These are phyloP conservation scores for Phytophthora multivora DNA, from an alignment of 352 stramenopile species.

Conservation along the genomic window DNA sequence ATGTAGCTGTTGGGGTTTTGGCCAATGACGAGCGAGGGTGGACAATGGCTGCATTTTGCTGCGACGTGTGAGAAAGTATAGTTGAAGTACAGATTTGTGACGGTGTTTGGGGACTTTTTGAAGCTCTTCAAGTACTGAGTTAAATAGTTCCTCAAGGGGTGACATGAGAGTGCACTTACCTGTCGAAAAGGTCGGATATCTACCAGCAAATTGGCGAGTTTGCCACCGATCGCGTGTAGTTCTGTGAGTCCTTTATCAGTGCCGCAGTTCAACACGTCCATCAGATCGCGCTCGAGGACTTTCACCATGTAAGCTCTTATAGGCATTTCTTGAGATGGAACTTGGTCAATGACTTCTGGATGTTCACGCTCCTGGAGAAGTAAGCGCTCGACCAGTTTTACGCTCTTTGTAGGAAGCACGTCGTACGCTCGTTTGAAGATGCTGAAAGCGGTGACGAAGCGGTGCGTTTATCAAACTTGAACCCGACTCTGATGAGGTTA, in stretches of 20 bases:
- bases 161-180: constrained; percentile 14
- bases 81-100: constrained; percentile 39
- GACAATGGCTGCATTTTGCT: constrained; percentile 17
- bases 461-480: constrained; percentile 56
- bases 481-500: constrained; percentile 58
- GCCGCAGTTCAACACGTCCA: constrained; percentile 54
- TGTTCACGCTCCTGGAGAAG: constrained; percentile 35
- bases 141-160: too few species aligned
- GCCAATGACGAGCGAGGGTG: constrained; percentile 12
- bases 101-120: constrained; percentile 43
- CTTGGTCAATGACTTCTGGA: constrained; percentile 11
- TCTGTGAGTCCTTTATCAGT: constrained; percentile 44
- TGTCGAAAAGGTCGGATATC: constrained; percentile 46
- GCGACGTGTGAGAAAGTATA: constrained; percentile 20
- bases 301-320: constrained; percentile 42
- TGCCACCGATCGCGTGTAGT: constrained; percentile 58
- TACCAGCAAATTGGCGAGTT: constrained; percentile 52
- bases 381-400: constrained; percentile 53
- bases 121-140: constrained; percentile 36
- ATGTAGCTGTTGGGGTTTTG: constrained; percentile 7
- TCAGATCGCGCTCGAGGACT: constrained; percentile 56
- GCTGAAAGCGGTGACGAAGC: constrained; percentile 39
- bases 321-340: constrained; percentile 47
- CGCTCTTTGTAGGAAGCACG: constrained; percentile 50
- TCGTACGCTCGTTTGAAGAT: constrained; percentile 62